phyloP scores from a whole-genome alignment of 371 early-diverging fungal genomes.

The Rhizoclosmatium hyalinum region DNA sequence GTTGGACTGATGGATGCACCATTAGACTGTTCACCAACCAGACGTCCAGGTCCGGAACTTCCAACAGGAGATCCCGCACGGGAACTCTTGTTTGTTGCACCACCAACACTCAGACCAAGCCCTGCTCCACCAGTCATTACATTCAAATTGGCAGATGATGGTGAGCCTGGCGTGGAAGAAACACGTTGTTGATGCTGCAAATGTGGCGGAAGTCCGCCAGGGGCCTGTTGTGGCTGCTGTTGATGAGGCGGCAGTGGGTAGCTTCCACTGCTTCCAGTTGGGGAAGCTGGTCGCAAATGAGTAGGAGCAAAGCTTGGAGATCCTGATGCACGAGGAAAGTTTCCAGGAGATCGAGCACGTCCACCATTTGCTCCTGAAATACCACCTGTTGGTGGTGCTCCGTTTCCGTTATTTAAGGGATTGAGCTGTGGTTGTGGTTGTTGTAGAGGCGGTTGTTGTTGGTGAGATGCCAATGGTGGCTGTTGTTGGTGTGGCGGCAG shows the following conservation, averaged over 20 bases:
- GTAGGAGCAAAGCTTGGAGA: slow-evolving; percentile 23
- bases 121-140: too few species aligned
- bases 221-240: neutral
- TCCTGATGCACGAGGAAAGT: neutral
- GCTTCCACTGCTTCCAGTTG: neutral
- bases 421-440: slow-evolving; percentile 13
- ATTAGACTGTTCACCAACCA: too few species aligned
- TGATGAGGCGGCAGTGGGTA: neutral
- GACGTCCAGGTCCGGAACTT: too few species aligned
- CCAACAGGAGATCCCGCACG: too few species aligned
- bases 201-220: neutral
- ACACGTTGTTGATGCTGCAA: neutral
- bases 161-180: neutral
- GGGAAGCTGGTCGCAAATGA: slow-evolving; percentile 13
- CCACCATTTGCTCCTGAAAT: neutral
- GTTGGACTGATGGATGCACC: too few species aligned
- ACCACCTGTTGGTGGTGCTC: slow-evolving; percentile 20
- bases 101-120: too few species aligned
- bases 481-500: neutral
- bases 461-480: neutral
- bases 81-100: too few species aligned
- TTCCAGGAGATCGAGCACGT: slow-evolving; percentile 6
- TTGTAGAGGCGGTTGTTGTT: slow-evolving; percentile 11
- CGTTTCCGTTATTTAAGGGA: neutral
- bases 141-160: neutral